Evolutionary conservation across 2,329 filamentous ascomycete species (phyloP).

Genomic region (Cladophialophora yegresii): DNA sequence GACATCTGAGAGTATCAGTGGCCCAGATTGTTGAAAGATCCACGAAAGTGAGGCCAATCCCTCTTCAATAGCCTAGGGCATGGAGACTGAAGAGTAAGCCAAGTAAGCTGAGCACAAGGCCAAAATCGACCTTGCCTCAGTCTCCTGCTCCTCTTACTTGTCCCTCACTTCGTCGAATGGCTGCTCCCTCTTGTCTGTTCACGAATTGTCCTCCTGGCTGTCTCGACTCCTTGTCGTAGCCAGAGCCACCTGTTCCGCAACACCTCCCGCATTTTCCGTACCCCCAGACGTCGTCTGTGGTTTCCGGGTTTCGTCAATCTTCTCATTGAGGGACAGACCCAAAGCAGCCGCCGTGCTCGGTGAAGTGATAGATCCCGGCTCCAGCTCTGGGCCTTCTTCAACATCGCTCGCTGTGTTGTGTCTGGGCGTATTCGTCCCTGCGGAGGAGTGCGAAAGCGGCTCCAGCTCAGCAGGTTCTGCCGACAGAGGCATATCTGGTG

Average conservation of each 20-base stretch:
- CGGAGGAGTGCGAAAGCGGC: constrained; percentile 19
- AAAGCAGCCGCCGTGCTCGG: constrained; percentile 11
- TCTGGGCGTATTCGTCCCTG: constrained; percentile 6
- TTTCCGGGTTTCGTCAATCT: constrained; percentile 8
- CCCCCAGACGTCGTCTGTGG: constrained; percentile 5
- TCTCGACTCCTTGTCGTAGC: constrained; percentile 23
- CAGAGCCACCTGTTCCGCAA: constrained; percentile 23
- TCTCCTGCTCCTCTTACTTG: neutral
- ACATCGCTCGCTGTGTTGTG: neutral
- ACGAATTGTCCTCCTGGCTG: neutral
- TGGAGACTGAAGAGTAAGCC: neutral
- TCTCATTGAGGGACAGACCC: constrained; percentile 18
- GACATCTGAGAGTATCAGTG: neutral
- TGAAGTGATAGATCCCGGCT: constrained; percentile 16
- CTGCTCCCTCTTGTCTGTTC: neutral
- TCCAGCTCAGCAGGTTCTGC: constrained; percentile 30
- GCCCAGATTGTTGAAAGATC: neutral
- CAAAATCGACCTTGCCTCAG: too few species aligned
- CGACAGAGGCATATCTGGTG: constrained; percentile 18
- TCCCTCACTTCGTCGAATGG: neutral
- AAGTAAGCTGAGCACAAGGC: neutral
- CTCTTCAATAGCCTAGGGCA: neutral
- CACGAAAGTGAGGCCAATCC: neutral
- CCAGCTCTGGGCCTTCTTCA: neutral
- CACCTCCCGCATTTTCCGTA: constrained; percentile 1